A percentile compares a stretch with the other conserved stretches of the same genome.
These are phyloP conservation scores for Boechera stricta DNA, from an alignment of 345 rosid species.

Conservation along the genomic window DNA sequence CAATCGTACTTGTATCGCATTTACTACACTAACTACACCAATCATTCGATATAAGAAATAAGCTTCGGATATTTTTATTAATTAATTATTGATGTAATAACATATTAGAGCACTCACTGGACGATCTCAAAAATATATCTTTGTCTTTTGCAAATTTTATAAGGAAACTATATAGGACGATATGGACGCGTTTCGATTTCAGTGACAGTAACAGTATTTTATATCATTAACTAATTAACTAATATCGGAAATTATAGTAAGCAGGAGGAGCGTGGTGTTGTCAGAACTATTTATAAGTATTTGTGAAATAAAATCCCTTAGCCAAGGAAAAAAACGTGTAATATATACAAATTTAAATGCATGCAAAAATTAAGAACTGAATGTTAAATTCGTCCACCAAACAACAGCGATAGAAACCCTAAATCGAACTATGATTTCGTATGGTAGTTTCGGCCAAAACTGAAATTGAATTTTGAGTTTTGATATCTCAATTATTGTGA, in stretches of 20 bases:
- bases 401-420: neutral
- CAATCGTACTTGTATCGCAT: neutral
- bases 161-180: neutral
- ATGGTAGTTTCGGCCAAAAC: constrained; percentile 4
- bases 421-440: neutral
- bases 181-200: constrained; percentile 41
- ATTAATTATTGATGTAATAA: neutral
- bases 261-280: constrained; percentile 37
- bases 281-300: constrained; percentile 6
- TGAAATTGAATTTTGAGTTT: neutral
- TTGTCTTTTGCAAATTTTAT: neutral
- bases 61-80: neutral
- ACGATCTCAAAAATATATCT: neutral
- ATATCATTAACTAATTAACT: constrained; percentile 2
- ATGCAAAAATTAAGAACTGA: constrained; percentile 2
- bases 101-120: neutral
- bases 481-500: constrained; percentile 30
- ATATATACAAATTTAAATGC: constrained; percentile 17
- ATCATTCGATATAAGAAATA: constrained; percentile 18
- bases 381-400: neutral
- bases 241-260: constrained; percentile 20
- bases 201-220: constrained; percentile 30
- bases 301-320: constrained; percentile 9
- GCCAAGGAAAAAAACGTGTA: constrained; percentile 22
- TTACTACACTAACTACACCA: neutral